Base-by-base conservation (phyloP, 2,329 filamentous ascomycete genomes). In the Trichophyton simii region DNA sequence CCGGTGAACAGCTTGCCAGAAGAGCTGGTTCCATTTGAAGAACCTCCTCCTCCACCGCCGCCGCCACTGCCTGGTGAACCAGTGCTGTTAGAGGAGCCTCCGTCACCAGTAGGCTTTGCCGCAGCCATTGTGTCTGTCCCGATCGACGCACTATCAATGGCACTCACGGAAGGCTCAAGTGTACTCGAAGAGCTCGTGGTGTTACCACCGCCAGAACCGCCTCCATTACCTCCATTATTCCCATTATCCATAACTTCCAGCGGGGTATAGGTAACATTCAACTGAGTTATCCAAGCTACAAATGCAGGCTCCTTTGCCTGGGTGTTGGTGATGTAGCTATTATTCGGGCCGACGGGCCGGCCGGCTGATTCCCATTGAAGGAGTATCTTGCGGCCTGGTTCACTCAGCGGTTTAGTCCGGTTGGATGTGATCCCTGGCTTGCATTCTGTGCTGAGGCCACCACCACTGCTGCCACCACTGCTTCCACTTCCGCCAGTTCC, bases 281-380 rank as follows among this genome's bases (percentile, higher is more conserved):
- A 77, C 77, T 94, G 89, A 0, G 80, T 82, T 0, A 88, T 86
- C 88, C 89, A 95, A 0, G 84, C 82, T 0, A 89, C 88, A 66
- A 81, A 95, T 61, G 76, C 74, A 0, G 89, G 86, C 3, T 72
- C 67, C 1, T 79, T 79, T 0, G 86, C 87, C 18, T 68, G 66
- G 0, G 80, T 78, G 0, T 78, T 77, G 0, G 89, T 92, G 57
- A 90, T 75, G 71, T 95, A 95, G 69, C 83, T 88, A 75, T 89
- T 89, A 73, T 95, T 92, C 0, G 89, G 89, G 0, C 89, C 89
- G 2, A 92, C 80, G 0, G 80, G 67, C 66, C 81, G 74, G 0
- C 88, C 88, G 0, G 88, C 86, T 0, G 71, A 73, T 31, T 94
- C 88, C 89, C 89, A 95, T 52, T 79, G 71, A 5, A 95, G 75